Percentiles rank a stretch among this genome's conserved stretches.
Evolutionary conservation across 345 rosid genomes (phyloP).

Genomic region (Combretum micranthum): DNA sequence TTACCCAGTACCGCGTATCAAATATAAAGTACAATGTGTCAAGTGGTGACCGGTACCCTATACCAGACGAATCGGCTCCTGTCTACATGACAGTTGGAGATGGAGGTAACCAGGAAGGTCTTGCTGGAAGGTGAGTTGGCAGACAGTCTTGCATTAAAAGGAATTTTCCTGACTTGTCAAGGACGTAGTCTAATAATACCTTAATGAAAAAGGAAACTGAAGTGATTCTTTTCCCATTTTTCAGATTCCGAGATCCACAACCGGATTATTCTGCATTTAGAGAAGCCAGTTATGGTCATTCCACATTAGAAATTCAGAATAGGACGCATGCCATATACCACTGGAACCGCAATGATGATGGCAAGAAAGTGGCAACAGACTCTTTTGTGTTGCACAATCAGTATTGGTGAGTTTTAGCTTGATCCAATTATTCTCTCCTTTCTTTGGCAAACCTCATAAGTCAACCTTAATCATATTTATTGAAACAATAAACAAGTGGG

Average conservation of each 20-base stretch:
- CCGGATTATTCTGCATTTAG: slow-evolving; percentile 92
- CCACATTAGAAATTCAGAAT: slow-evolving; percentile 75
- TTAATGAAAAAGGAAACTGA: not conserved
- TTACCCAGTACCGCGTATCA: slow-evolving; percentile 70
- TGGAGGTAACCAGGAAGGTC: slow-evolving; percentile 95
- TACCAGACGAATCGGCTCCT: slow-evolving; percentile 76
- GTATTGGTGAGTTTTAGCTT: slow-evolving; percentile 47
- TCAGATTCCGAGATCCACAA: slow-evolving; percentile 78
- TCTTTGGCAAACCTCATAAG: not conserved
- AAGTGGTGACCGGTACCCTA: slow-evolving; percentile 52
- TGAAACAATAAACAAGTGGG: too few species aligned
- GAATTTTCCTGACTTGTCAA: too few species aligned
- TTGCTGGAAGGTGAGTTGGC: slow-evolving; percentile 55
- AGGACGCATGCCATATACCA: slow-evolving; percentile 84
- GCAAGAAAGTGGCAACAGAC: slow-evolving; percentile 66
- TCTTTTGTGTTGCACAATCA: slow-evolving; percentile 56
- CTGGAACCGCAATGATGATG: slow-evolving; percentile 92
- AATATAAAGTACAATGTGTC: slow-evolving; percentile 68
- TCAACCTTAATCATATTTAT: too few species aligned
- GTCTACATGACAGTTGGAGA: slow-evolving; percentile 89
- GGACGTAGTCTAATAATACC: too few species aligned
- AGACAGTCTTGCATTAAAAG: not conserved
- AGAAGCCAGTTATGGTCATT: slow-evolving; percentile 94
- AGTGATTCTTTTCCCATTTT: not conserved
- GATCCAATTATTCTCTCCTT: not conserved